These are phyloP conservation scores for Fraxinus quadrangulata DNA, from an alignment of 257 asterid species.

Conservation along the genomic window DNA sequence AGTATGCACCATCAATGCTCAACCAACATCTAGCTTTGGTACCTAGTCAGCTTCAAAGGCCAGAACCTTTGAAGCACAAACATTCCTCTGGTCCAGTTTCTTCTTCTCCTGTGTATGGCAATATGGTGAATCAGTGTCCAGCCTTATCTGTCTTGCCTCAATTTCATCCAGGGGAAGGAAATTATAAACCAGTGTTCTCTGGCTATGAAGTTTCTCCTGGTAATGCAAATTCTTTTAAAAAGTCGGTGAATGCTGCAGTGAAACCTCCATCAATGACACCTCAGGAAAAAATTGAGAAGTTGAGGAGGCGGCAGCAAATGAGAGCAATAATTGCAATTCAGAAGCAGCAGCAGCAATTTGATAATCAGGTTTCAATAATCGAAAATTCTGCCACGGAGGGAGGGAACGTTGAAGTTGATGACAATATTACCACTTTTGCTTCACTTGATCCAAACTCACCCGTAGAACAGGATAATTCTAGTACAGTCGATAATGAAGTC, in stretches of 20 bases:
- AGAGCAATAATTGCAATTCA: conserved; percentile 87
- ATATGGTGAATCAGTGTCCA: conserved; percentile 47
- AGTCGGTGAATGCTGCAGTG: conserved; percentile 30
- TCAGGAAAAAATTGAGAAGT: conserved; percentile 80
- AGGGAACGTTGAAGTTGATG: conserved; percentile 50
- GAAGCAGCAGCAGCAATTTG: conserved; percentile 75
- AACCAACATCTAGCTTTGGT: conserved; percentile 46
- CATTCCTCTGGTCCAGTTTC: conserved; percentile 40
- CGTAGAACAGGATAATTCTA: conserved; percentile 54
- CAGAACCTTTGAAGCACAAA: conserved; percentile 46
- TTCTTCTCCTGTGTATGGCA: conserved; percentile 53
- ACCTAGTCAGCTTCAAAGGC: conserved; percentile 40
- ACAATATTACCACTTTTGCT: conserved; percentile 42
- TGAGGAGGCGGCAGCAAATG: conserved; percentile 87
- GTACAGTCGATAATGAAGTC: conserved; percentile 33
- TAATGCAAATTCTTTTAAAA: conserved; percentile 41
- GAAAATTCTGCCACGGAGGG: conserved; percentile 53
- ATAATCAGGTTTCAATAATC: conserved; percentile 48
- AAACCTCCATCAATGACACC: conserved; percentile 77
- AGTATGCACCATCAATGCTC: conserved; percentile 41
- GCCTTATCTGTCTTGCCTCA: conserved; percentile 36
- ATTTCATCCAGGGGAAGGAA: conserved; percentile 32
- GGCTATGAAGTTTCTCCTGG: conserved; percentile 44
- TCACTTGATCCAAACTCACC: conserved; percentile 55
- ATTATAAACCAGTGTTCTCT: conserved; percentile 31